Percentiles rank a stretch among this genome's conserved stretches.
phyloP scores from a whole-genome alignment of 2,329 filamentous ascomycete genomes.

The Bipolaris oryzae region DNA sequence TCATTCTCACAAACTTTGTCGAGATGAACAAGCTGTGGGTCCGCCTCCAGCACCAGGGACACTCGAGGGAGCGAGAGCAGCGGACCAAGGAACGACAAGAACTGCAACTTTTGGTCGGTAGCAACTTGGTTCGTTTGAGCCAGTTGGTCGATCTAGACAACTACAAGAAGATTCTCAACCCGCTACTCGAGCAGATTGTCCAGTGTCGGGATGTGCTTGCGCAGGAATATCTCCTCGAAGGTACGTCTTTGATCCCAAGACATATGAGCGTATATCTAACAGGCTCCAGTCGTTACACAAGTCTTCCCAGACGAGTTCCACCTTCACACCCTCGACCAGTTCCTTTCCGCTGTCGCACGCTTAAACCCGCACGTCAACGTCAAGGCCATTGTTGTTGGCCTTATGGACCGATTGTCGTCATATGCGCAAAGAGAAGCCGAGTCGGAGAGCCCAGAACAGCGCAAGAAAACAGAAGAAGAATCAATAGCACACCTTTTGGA shows the following conservation, averaged over 20 bases:
- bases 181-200: conserved; percentile 93
- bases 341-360: conserved; percentile 88
- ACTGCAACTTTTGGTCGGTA: conserved; percentile 91
- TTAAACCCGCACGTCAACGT: conserved; percentile 97
- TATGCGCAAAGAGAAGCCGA: conserved; percentile 91
- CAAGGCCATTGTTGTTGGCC: conserved; percentile 95
- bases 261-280: conserved; percentile 25
- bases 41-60: conserved; percentile 93
- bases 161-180: conserved; percentile 91
- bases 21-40: conserved; percentile 99
- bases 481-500: conserved; percentile 79
- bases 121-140: conserved; percentile 92
- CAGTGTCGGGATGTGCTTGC: conserved; percentile 96
- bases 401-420: conserved; percentile 94
- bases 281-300: conserved; percentile 82
- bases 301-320: conserved; percentile 99
- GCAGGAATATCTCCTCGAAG: conserved; percentile 94
- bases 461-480: conserved; percentile 80
- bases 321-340: conserved; percentile 92
- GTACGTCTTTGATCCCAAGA: conserved; percentile 40
- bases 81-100: conserved; percentile 94
- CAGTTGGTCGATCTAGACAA: conserved; percentile 93
- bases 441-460: conserved; percentile 71
- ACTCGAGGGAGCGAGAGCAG: conserved; percentile 91
- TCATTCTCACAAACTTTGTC: conserved; percentile 97